These are phyloP conservation scores for Nyctanthes arbortristis DNA, from an alignment of 257 asterid species.

Conservation along the genomic window DNA sequence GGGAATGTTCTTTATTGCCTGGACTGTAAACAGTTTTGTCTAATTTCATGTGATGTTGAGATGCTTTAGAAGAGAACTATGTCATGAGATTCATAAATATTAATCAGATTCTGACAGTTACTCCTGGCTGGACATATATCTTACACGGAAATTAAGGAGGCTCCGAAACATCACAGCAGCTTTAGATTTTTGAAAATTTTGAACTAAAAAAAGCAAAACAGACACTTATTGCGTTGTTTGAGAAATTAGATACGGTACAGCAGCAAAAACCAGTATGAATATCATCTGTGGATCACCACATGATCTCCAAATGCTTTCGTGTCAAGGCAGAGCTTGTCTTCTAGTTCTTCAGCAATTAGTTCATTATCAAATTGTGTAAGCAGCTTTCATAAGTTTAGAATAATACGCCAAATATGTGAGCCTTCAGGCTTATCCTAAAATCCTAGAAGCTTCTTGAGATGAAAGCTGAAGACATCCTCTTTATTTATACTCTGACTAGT, in stretches of 20 bases:
- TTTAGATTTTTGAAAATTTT: neutral
- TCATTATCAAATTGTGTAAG: neutral
- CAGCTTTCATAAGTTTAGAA: neutral
- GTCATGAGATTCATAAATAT: neutral
- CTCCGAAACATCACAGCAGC: neutral
- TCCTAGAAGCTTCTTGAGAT: neutral
- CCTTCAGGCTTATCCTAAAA: neutral
- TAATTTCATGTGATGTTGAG: neutral
- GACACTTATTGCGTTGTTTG: neutral
- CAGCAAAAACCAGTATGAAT: neutral
- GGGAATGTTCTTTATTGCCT: neutral
- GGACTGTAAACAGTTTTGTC: neutral
- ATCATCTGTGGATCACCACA: neutral
- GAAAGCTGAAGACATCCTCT: neutral
- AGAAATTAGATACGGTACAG: neutral
- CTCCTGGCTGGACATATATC: neutral
- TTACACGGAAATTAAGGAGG: neutral
- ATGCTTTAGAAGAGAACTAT: neutral
- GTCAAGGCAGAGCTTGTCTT: neutral
- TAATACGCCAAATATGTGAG: neutral
- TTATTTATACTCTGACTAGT: neutral
- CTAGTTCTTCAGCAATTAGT: neutral
- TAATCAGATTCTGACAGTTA: neutral
- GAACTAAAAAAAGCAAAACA: neutral
- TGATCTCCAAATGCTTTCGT: neutral